Evolutionary conservation across 1,284 basidiomycete species (phyloP).

Genomic region (Phylloporus sp.): DNA sequence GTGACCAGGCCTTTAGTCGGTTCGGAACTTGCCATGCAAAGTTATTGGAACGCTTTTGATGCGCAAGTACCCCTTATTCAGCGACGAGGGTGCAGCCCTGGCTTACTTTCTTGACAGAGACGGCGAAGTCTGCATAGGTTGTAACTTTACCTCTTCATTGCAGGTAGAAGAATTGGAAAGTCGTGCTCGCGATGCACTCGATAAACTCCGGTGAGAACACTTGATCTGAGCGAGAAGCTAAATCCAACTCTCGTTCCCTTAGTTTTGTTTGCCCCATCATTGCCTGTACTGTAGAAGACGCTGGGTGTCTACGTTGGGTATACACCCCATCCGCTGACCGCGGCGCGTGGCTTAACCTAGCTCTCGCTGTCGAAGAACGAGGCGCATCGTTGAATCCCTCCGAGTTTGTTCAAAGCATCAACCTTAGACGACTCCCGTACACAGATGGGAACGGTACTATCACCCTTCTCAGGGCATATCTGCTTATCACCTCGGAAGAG

Average conservation of each 20-base stretch:
- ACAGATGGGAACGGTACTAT: constrained; percentile 6
- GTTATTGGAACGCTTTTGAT: constrained; percentile 17
- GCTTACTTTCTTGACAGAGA: constrained; percentile 7
- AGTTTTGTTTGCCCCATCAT: constrained; percentile 30
- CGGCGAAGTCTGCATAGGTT: constrained; percentile 18
- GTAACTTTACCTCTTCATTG: constrained; percentile 19
- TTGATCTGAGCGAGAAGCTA: neutral
- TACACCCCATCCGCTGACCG: constrained; percentile 26
- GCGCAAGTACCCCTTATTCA: constrained; percentile 12
- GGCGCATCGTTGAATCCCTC: constrained; percentile 20
- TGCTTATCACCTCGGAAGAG: constrained; percentile 17
- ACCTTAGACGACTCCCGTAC: constrained; percentile 22
- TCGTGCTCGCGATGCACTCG: constrained; percentile 20
- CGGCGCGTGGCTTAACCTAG: constrained; percentile 26
- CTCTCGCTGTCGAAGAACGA: constrained; percentile 22
- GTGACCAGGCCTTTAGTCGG: constrained; percentile 18
- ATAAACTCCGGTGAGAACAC: constrained; percentile 23
- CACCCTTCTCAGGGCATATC: constrained; percentile 18
- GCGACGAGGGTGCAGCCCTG: neutral
- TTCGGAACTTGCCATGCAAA: constrained; percentile 24
- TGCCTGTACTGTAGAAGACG: constrained; percentile 20
- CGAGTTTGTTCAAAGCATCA: constrained; percentile 22
- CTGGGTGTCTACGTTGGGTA: constrained; percentile 19
- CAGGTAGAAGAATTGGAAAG: constrained; percentile 9
- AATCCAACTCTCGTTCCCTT: neutral